Percentiles rank a stretch among this genome's conserved stretches.
Evolutionary conservation across 2,329 filamentous ascomycete species (phyloP).

Genomic region (Pseudocercospora musae): DNA sequence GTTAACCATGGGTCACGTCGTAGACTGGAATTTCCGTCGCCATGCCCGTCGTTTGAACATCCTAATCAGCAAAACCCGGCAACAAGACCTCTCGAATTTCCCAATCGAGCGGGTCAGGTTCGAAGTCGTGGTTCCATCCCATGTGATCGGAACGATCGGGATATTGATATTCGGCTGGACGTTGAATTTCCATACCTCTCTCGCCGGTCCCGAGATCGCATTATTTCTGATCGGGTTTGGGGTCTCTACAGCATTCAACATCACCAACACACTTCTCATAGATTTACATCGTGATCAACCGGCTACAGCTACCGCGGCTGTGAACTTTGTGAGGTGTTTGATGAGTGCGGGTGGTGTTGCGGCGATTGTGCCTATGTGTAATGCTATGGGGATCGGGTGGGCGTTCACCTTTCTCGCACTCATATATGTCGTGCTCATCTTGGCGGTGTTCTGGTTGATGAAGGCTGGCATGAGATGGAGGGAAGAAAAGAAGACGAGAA

Average conservation of each 20-base stretch:
- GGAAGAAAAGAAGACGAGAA: conserved; percentile 19
- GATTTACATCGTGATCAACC: conserved; percentile 42
- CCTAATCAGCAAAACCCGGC: conserved; percentile 57
- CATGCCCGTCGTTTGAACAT: conserved; percentile 61
- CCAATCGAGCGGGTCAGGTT: conserved; percentile 49
- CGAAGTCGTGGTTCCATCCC: conserved; percentile 39
- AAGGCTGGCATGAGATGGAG: conserved; percentile 23
- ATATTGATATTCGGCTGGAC: conserved; percentile 45
- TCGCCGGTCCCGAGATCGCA: conserved; percentile 46
- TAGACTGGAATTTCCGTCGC: conserved; percentile 72
- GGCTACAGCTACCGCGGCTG: conserved; percentile 44
- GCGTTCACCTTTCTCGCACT: conserved; percentile 42
- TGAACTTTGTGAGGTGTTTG: conserved; percentile 44
- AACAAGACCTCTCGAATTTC: conserved; percentile 51
- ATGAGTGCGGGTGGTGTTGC: conserved; percentile 43
- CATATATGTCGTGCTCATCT: conserved; percentile 23
- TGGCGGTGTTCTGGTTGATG: conserved; percentile 26
- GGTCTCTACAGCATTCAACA: conserved; percentile 40
- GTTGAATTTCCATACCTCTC: conserved; percentile 34
- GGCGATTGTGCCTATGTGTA: conserved; percentile 35
- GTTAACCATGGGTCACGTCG: conserved; percentile 51
- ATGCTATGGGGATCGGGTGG: conserved; percentile 40
- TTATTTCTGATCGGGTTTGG: conserved; percentile 40
- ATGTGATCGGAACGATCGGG: conserved; percentile 35
- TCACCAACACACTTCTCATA: conserved; percentile 47